Evolutionary conservation across 2,329 filamentous ascomycete species (phyloP).

Genomic region (Fonsecaea multimorphosa): DNA sequence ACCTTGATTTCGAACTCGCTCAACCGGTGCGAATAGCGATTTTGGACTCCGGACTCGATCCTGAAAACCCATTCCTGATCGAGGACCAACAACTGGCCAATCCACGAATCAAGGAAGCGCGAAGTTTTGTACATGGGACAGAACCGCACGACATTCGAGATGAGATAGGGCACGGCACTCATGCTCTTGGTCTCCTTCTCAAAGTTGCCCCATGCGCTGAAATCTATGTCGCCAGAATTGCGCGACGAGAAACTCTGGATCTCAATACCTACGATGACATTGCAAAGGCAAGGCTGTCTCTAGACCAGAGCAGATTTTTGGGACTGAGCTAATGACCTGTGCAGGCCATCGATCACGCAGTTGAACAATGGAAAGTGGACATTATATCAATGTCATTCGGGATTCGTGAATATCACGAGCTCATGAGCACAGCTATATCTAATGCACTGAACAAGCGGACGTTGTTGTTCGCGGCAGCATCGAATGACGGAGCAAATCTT

Average conservation of each 20-base stretch:
- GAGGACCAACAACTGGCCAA: conserved; percentile 28
- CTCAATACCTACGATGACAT: conserved; percentile 34
- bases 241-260: conserved; percentile 33
- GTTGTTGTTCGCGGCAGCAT: conserved; percentile 33
- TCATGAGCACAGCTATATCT: conserved; percentile 17
- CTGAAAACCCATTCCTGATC: conserved; percentile 37
- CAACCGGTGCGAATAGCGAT: conserved; percentile 41
- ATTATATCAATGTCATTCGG: conserved; percentile 43
- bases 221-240: conserved; percentile 43
- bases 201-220: conserved; percentile 42
- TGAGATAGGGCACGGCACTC: conserved; percentile 43
- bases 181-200: conserved; percentile 42
- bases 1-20: conserved; percentile 26
- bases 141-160: conserved; percentile 34
- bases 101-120: conserved; percentile 39
- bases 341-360: conserved; percentile 41
- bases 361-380: conserved; percentile 36
- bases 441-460: conserved; percentile 18
- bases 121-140: conserved; percentile 39
- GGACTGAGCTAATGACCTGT: conserved; percentile 16
- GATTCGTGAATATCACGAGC: conserved; percentile 25
- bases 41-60: conserved; percentile 40
- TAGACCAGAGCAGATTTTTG: conserved; percentile 8
- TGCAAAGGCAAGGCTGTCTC: conserved; percentile 32
- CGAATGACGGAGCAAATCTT: conserved; percentile 23